These are phyloP conservation scores for Pleoardoris graminearum DNA, from an alignment of 2,329 filamentous ascomycete genomes.

Conservation along the genomic window DNA sequence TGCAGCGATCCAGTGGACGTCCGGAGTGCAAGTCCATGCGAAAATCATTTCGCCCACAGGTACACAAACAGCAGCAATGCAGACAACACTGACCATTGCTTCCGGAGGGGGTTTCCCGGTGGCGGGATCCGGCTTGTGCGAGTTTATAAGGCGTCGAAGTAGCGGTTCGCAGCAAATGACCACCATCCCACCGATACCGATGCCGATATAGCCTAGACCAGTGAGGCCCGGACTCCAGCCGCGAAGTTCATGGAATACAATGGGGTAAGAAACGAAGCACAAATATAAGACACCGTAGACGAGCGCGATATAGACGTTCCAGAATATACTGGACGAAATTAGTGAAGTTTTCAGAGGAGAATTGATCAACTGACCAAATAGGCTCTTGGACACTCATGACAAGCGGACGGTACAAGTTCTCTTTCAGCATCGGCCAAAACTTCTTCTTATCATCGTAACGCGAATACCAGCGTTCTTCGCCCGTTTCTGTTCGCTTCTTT, in stretches of 20 bases:
- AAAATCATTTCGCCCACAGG: slow-evolving; percentile 84
- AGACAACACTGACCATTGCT: slow-evolving; percentile 78
- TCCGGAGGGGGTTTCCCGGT: slow-evolving; percentile 77
- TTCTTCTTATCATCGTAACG: slow-evolving; percentile 76
- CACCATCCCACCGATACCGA: slow-evolving; percentile 59
- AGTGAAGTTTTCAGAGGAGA: neutral
- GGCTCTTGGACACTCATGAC: slow-evolving; percentile 78
- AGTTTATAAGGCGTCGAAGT: slow-evolving; percentile 75
- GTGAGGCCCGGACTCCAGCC: slow-evolving; percentile 75
- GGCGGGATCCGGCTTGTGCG: slow-evolving; percentile 71
- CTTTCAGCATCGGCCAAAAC: slow-evolving; percentile 68
- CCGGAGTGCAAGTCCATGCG: slow-evolving; percentile 80
- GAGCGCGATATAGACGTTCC: slow-evolving; percentile 71
- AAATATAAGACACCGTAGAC: slow-evolving; percentile 87
- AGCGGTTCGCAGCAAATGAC: slow-evolving; percentile 65
- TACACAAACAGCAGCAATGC: slow-evolving; percentile 72
- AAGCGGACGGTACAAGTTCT: slow-evolving; percentile 78
- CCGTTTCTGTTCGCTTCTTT: slow-evolving; percentile 70
- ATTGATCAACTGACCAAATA: slow-evolving; percentile 64
- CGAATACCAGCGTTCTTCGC: slow-evolving; percentile 73
- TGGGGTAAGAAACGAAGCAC: slow-evolving; percentile 87
- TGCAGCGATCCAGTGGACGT: slow-evolving; percentile 80
- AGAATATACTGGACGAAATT: slow-evolving; percentile 64
- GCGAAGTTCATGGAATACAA: slow-evolving; percentile 74
- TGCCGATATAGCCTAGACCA: slow-evolving; percentile 78